Conservation (phyloP, 2,329 filamentous ascomycete species). For the Colletotrichum melonis region DNA sequence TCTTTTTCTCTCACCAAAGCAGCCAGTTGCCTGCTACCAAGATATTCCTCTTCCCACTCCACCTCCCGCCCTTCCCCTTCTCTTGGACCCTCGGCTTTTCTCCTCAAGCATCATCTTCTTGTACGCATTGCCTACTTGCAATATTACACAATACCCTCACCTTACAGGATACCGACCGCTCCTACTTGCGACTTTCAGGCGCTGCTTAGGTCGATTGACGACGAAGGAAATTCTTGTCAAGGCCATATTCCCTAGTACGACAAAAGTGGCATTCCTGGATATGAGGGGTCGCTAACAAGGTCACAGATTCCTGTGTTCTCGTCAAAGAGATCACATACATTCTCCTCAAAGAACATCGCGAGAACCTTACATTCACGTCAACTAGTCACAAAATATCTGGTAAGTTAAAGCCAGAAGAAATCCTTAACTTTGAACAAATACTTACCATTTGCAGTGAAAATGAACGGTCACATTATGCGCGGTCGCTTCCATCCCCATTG, state of each 20-base stretch:
- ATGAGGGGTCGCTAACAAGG: neutral
- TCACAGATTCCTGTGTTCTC: neutral
- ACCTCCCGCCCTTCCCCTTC: neutral
- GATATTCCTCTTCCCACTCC: neutral
- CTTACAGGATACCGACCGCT: neutral
- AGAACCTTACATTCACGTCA: neutral
- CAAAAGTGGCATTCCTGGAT: neutral
- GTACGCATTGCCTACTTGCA: neutral
- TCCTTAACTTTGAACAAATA: neutral
- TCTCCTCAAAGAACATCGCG: neutral
- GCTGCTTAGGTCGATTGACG: neutral
- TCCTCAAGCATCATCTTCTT: neutral
- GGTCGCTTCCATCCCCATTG: conserved; percentile 19
- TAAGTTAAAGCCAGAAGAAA: neutral
- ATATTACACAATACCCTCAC: neutral
- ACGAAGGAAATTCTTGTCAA: neutral
- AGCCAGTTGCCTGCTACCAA: neutral
- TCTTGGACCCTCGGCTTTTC: neutral
- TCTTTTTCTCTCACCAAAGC: neutral
- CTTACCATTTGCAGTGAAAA: neutral
- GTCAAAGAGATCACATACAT: neutral
- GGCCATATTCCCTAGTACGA: neutral
- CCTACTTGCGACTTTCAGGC: neutral
- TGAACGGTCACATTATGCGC: conserved; percentile 22
- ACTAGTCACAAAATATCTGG: neutral